Evolutionary conservation across 345 rosid species (phyloP), one percentile per base, ranked within the genome.

Genomic region (Camelina laxa): DNA sequence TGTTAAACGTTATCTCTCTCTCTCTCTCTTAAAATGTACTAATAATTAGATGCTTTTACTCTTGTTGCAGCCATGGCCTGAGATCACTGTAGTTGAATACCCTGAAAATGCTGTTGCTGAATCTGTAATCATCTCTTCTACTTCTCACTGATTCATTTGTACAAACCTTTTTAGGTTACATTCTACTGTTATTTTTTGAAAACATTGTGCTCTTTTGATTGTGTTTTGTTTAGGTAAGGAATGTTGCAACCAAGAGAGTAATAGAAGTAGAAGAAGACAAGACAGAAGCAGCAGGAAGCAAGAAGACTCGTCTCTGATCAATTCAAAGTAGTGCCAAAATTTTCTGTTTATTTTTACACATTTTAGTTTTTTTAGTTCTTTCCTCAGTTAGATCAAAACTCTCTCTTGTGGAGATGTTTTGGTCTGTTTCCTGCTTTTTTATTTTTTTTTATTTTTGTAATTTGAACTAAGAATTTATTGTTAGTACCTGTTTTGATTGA

Each of bases 271-370:
- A 56, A 65, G 62, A 60, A 41, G 61, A 75, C 38, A 41, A 51
- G 20, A 60, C 68, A 39, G 69, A 67, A 67, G 31, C 47, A 16
- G 35, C 51, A 39, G 39, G 20, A 11, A 60, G 42, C 44, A 75
- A 75, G 62, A 75, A 67, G 63, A 67, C 16, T 69, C 73, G 73
- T 66, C 60, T 12, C 71, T 67, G 48, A 67, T 60, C 17, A 15
- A 57, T 48, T 17, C 5, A 53, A 44, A 65, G 41, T 62, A 41
- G 19, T 19, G 21, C 53, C 21, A 6, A 12, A 57, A 30, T 9
- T 33, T 54, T 39, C n/a, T 35, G 14, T 3, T 17, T 36, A 7
- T 16, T 33, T 27, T 5, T 36, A 5, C 11, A 20, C 48, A 13
- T 56, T 72, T 51, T 49, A 33, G 38, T 35, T 59, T 35, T 31